Evolutionary conservation across 2,329 filamentous ascomycete genomes (phyloP).

Genomic region (Meredithiella fracta): DNA sequence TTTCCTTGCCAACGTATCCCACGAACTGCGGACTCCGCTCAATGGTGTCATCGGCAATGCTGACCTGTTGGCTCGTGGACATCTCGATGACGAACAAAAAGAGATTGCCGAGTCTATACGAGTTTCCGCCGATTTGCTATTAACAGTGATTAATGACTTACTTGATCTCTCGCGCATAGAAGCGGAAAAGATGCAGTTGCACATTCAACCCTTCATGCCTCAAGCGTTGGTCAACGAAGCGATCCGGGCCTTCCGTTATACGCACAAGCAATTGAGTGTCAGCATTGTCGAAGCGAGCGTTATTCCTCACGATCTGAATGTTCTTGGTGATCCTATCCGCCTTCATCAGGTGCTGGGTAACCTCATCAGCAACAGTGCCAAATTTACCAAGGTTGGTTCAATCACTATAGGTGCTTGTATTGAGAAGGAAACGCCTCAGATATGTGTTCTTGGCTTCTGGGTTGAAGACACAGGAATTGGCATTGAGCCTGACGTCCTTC

Average conservation of each 20-base stretch:
- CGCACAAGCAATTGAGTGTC: constrained; percentile 44
- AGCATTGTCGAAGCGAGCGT: constrained; percentile 56
- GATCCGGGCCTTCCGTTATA: constrained; percentile 48
- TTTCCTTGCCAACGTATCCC: constrained; percentile 64
- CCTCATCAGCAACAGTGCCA: constrained; percentile 80
- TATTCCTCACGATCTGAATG: constrained; percentile 50
- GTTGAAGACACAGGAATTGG: constrained; percentile 85
- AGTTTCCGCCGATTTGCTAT: constrained; percentile 66
- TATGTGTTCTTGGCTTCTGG: constrained; percentile 64
- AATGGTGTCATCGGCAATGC: constrained; percentile 83
- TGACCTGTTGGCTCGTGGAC: constrained; percentile 63
- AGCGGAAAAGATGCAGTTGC: constrained; percentile 70
- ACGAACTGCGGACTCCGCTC: constrained; percentile 66
- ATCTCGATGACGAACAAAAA: constrained; percentile 56
- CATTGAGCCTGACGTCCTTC: constrained; percentile 64
- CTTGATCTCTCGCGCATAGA: constrained; percentile 91
- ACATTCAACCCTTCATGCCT: constrained; percentile 51
- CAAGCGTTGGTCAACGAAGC: constrained; percentile 52
- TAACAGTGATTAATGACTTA: constrained; percentile 93
- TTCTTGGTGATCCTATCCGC: constrained; percentile 49
- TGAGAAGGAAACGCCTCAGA: constrained; percentile 52
- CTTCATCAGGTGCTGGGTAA: constrained; percentile 60
- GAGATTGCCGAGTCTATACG: constrained; percentile 81
- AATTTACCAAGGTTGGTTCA: constrained; percentile 76
- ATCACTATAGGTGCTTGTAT: constrained; percentile 69